Base-by-base conservation (phyloP, 2,329 filamentous ascomycete species). In the Chrysosporium queenslandicum region DNA sequence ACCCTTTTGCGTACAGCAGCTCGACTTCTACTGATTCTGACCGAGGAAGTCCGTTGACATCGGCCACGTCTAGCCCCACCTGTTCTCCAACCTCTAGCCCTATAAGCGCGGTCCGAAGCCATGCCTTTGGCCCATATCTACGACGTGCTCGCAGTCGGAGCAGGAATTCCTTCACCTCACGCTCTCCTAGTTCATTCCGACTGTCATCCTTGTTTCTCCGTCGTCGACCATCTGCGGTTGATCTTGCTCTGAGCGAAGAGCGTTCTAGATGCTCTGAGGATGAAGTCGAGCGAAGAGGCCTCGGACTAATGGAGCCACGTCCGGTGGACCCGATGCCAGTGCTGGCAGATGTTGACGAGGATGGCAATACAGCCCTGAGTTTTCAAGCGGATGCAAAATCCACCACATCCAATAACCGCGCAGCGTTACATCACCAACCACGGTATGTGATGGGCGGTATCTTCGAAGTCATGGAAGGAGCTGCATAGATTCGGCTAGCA, bases 391-490 rank as follows among this genome's bases (percentile, higher is more conserved):
- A 57, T n/a, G 29, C 34, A 21, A 45, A 30, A 7, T 37, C 34
- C n/a, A 30, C 34, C 14, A 36, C 27, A 12, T 45, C 37, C 3
- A 34, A 14, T 23, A 41, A 25, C 21, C 39, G 48, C 11, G 54
- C 54, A 12, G 52, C 54, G 23, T 23, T 54, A n/a, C n/a, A n/a
- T 5, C 56, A 56, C 34, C 63, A 63, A 56, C 50, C 68, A 16
- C 59, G 64, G 16, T 70, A 69, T 56, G 70, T 74, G 21, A 69
- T 74, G 66, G 71, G 71, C 14, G 71, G 71, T 7, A 74, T 74
- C 30, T 69, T 72, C 52, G 71, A 74, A 60, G 69, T 74, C 29
- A 68, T 74, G 69, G 71, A 73, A 54, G 69, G 68, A 11, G 56
- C 58, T 20, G 65, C 63, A 45, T 72, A 51, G 27, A 39, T 50